Conservation (phyloP, 2,329 filamentous ascomycete species). For the Colletotrichum musae region DNA sequence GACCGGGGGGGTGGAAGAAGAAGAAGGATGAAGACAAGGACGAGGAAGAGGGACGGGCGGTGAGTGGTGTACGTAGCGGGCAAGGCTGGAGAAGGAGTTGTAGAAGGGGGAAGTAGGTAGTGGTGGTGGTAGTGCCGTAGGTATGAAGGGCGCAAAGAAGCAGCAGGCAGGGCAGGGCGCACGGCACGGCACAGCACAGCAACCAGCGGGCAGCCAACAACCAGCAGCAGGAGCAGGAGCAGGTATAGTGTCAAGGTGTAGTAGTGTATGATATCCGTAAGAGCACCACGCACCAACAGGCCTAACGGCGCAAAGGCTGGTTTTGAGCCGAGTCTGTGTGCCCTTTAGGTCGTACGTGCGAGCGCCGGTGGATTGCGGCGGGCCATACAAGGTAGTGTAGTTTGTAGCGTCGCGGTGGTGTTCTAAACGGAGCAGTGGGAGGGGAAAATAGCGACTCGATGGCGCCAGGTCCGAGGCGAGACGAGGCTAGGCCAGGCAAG, state of each 20-base stretch:
- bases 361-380: constrained; percentile 25
- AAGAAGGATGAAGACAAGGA: neutral
- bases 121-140: neutral
- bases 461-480: constrained; percentile 10
- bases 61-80: neutral
- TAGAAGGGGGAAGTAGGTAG: constrained; percentile 6
- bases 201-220: neutral
- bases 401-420: constrained; percentile 4
- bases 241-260: constrained; percentile 3
- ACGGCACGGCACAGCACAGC: constrained; percentile 21
- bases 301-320: constrained; percentile 25
- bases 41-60: neutral
- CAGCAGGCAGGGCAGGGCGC: neutral
- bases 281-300: neutral
- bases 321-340: constrained; percentile 29
- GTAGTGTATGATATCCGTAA: too few species aligned
- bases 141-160: constrained; percentile 26
- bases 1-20: constrained; percentile 10
- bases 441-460: constrained; percentile 12
- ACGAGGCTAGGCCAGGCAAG: constrained; percentile 21
- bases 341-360: constrained; percentile 13
- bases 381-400: constrained; percentile 13
- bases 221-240: constrained; percentile 12
- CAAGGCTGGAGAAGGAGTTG: constrained; percentile 1
- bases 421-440: constrained; percentile 7